Evolutionary conservation across 306 rosid species (phyloP), one percentile per base, ranked within the genome.

Genomic region (Quercus cerris): DNA sequence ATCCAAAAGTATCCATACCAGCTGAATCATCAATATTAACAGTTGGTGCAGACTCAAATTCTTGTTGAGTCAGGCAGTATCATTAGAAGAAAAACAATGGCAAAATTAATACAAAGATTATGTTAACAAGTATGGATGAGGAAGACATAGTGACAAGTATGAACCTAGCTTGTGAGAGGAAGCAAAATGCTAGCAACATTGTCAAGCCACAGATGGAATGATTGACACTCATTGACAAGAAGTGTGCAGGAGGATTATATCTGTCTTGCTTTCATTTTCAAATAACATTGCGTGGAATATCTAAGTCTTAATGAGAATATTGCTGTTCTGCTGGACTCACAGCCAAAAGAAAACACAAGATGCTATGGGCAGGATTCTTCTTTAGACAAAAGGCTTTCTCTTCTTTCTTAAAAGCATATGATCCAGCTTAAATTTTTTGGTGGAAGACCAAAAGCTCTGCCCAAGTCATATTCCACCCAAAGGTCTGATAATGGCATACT

Each of bases 21-120:
- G 75, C 71, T 73, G 84, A 86, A 70, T 69, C 81, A 4, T 44
- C 84, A 13, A n/a, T 54, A 0, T 56, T 82, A 68, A 44, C 75
- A 56, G 62, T 81, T 12, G 33, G 70, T 28, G 38, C 78, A 69
- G 79, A 49, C 82, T 71, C 31, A 68, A 20, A 22, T 46, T 58
- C 78, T 23, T 66, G 58, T 30, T 31, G n/a, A 22, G n/a, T 27
- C 22, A 7, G 46, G 73, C 75, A 27, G 41, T 18, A 52, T 25
- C 33, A 18, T 8, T 3, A 9, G 49, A 3, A 67, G 27, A 0
- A 35, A 25, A 58, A 59, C 3, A 59, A 59, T 30, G 18, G 4
- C 0, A 3, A 64, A 30, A 64, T 64, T 31, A 30, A 30, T 19
- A 15, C 14, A 64, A 59, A 23, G 70, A 17, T 17, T 64, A 20